Percentiles rank a stretch among this genome's conserved stretches.
Conservation (phyloP, 331 rosid genomes). For the Rosa hybrid region DNA sequence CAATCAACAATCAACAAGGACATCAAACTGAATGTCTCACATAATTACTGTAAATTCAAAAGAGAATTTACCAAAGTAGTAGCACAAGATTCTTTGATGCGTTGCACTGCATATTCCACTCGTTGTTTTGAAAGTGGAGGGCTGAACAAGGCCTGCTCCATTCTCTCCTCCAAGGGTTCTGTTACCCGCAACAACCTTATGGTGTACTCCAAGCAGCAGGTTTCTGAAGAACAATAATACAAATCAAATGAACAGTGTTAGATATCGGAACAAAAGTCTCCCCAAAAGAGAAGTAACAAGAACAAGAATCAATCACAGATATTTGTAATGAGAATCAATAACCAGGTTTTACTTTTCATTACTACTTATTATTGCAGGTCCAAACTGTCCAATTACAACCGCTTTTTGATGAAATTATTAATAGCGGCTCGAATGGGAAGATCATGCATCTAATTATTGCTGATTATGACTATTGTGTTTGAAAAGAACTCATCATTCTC, state of each 20-base stretch:
- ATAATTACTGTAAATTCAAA: constrained; percentile 26
- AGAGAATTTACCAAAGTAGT: constrained; percentile 63
- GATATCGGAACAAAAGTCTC: constrained; percentile 8
- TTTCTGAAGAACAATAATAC: constrained; percentile 45
- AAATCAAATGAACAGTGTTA: not conserved
- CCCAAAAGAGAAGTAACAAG: not conserved
- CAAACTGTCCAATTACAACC: not conserved
- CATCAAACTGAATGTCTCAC: constrained; percentile 26
- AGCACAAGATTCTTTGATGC: constrained; percentile 67
- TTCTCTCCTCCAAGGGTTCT: constrained; percentile 90
- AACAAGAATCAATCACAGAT: not conserved
- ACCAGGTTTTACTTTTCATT: not conserved
- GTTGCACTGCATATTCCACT: constrained; percentile 85
- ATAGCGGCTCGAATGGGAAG: not conserved
- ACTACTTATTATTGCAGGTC: not conserved
- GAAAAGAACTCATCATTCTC: not conserved
- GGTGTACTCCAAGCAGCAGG: constrained; percentile 61
- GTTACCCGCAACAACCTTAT: constrained; percentile 58
- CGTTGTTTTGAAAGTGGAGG: constrained; percentile 98
- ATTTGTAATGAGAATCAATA: not conserved
- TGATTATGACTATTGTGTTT: not conserved
- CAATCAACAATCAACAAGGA: constrained; percentile 24
- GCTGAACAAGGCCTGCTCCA: constrained; percentile 95
- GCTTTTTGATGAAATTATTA: not conserved
- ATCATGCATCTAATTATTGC: not conserved